phyloP scores from a whole-genome alignment of 495 filamentous ascomycete species.

The Thozetella sp. region DNA sequence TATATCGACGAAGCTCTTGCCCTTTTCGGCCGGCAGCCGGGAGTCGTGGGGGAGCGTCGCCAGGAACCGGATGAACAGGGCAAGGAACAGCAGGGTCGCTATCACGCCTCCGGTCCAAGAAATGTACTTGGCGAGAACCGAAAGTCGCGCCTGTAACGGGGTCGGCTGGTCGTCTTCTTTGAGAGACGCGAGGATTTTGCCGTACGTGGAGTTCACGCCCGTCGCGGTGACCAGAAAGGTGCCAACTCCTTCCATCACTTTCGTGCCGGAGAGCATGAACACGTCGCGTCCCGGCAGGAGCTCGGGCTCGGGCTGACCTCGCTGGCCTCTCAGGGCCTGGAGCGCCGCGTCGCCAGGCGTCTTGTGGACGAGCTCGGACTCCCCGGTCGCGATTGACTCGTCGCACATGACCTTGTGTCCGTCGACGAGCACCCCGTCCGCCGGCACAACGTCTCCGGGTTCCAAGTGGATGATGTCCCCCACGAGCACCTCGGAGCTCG shows the following conservation, averaged over 20 bases:
- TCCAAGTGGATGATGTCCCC: conserved; percentile 85
- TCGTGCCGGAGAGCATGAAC: conserved; percentile 82
- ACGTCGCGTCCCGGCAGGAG: conserved; percentile 60
- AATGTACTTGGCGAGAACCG: conserved; percentile 74
- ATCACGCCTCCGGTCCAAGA: conserved; percentile 74
- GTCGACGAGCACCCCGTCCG: conserved; percentile 76
- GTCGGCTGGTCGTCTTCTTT: conserved; percentile 76
- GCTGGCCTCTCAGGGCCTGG: conserved; percentile 58
- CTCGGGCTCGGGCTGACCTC: no score
- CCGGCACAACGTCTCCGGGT: conserved; percentile 85
- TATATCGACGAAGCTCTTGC: conserved; percentile 75
- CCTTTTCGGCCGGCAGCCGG: conserved; percentile 58
- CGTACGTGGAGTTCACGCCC: conserved; percentile 71
- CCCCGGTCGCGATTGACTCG: conserved; percentile 77
- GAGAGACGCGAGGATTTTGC: conserved; percentile 85
- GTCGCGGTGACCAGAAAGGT: conserved; percentile 77
- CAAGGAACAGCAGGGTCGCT: conserved; percentile 72
- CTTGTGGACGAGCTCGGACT: conserved; percentile 70
- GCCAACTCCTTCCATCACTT: conserved; percentile 80
- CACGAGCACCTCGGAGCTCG: conserved; percentile 77
- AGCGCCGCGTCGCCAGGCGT: conserved; percentile 63
- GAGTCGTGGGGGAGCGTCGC: conserved; percentile 52
- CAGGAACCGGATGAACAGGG: conserved; percentile 78
- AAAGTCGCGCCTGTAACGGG: conserved; percentile 77
- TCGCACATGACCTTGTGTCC: conserved; percentile 78